phyloP scores from a whole-genome alignment of 768 basidiomycete species.

The Lyophyllum decastes region DNA sequence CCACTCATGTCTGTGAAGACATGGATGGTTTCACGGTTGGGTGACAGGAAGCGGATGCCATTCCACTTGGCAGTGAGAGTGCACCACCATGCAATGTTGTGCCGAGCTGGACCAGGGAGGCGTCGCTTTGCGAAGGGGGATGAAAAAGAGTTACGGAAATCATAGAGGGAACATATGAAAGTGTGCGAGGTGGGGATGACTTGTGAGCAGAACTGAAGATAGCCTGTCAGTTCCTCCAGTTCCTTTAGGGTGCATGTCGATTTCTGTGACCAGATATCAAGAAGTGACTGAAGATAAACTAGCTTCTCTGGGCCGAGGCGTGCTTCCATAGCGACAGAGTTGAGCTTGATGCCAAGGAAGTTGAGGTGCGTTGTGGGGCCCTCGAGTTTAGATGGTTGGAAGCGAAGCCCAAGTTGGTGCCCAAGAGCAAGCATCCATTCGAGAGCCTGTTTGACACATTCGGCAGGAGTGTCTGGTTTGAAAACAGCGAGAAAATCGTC shows the following conservation, averaged over 20 bases:
- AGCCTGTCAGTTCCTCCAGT: slow-evolving; percentile 32
- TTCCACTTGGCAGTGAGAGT: slow-evolving; percentile 28
- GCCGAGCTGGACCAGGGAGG: slow-evolving; percentile 20
- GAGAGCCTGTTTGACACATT: slow-evolving; percentile 14
- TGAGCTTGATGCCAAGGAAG: slow-evolving; percentile 26
- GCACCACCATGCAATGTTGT: slow-evolving; percentile 35
- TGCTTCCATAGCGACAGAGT: slow-evolving; percentile 29
- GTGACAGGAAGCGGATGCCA: slow-evolving; percentile 22
- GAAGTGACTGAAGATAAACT: slow-evolving; percentile 19
- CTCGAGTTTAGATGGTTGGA: slow-evolving; percentile 26
- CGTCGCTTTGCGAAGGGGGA: slow-evolving; percentile 18
- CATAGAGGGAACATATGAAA: slow-evolving; percentile 27
- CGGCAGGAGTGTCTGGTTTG: not conserved
- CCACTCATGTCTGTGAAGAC: slow-evolving; percentile 36
- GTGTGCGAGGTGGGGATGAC: slow-evolving; percentile 31
- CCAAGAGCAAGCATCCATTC: slow-evolving; percentile 32
- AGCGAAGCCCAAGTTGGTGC: slow-evolving; percentile 26
- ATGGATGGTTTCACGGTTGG: slow-evolving; percentile 7
- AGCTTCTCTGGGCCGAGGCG: slow-evolving; percentile 33
- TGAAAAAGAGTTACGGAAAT: slow-evolving; percentile 28
- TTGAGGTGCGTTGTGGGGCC: slow-evolving; percentile 21
- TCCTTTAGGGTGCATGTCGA: slow-evolving; percentile 21
- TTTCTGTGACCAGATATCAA: slow-evolving; percentile 23
- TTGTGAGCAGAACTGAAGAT: slow-evolving; percentile 33
- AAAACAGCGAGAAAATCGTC: slow-evolving; percentile 37